Percentiles rank a stretch among this genome's conserved stretches.
These are phyloP conservation scores for Neonectria coccinea DNA, from an alignment of 2,329 filamentous ascomycete species.

Conservation along the genomic window DNA sequence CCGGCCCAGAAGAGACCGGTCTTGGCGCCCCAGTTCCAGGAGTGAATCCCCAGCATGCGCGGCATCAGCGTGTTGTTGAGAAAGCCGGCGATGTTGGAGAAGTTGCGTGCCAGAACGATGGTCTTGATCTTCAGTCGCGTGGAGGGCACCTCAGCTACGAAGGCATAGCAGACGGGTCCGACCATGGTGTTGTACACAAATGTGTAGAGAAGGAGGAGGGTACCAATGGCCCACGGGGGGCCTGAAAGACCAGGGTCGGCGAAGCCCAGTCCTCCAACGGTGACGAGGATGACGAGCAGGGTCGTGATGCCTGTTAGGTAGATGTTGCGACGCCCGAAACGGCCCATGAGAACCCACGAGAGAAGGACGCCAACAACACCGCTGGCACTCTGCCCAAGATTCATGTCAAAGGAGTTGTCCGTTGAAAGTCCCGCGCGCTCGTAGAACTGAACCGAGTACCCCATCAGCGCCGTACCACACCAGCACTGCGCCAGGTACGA, in stretches of 20 bases:
- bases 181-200: conserved; percentile 55
- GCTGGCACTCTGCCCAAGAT: conserved; percentile 57
- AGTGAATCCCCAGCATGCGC: conserved; percentile 56
- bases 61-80: conserved; percentile 59
- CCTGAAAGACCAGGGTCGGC: conserved; percentile 57
- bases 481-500: conserved; percentile 56
- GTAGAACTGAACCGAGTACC: conserved; percentile 68
- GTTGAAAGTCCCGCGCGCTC: conserved; percentile 55
- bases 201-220: conserved; percentile 57
- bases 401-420: conserved; percentile 48
- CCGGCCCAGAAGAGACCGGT: conserved; percentile 60
- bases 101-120: conserved; percentile 58
- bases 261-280: conserved; percentile 60
- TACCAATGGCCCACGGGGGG: conserved; percentile 61
- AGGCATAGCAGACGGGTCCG: conserved; percentile 81
- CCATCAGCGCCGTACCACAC: conserved; percentile 60
- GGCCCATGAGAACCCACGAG: conserved; percentile 57
- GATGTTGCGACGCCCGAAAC: conserved; percentile 58
- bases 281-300: conserved; percentile 56
- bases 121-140: conserved; percentile 60
- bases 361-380: conserved; percentile 58
- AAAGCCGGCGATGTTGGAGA: conserved; percentile 46
- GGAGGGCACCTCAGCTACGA: conserved; percentile 70
- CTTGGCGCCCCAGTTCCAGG: conserved; percentile 61
- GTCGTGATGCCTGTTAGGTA: conserved; percentile 62